Evolutionary conservation across 257 asterid species (phyloP), one percentile per base, ranked within the genome.

Genomic region (Solanum chmielewskii): DNA sequence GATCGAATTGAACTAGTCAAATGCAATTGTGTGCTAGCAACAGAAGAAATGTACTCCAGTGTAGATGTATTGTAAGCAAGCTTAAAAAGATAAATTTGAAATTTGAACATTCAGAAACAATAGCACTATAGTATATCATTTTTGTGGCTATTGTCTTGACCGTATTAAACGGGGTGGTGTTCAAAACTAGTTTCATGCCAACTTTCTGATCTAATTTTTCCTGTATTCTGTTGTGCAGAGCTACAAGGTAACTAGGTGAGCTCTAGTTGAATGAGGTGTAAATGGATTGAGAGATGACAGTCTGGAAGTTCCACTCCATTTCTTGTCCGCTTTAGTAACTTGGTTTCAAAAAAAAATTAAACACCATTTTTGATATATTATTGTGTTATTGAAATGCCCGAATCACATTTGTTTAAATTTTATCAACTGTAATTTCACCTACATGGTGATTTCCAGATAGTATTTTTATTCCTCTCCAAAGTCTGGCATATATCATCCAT

Each of bases 171-270:
- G 12, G 37, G 37, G 1, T 23, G 23, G 27, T 27, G 49, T 82
- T 59, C 14, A 15, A 37, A 23, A 70, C 35, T 66, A 16, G 25
- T 45, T 29, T 5, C 20, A 39, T 85, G 20, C 33, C 47, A 35
- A 49, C 18, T 66, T 44, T 27, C 35, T 33, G 9, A 11, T 66
- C 16, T 35, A 33, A 5, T 0, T 42, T 37, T 60, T 16, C 47
- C 37, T 71, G 74, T 56, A 41, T 31, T 45, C 66, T 27, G 83
- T 37, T 59, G 80, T 90, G 92, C 92, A 93, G 97, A 89, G 91
- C 89, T 94, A 33, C 93, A 93, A 90, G 90, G 95, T 91, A 31
- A 91, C 94, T 1, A 91, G 91, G 76, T 94, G 89, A 93, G 60
- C 41, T 49, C 11, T 29, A 47, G 68, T 10, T 80, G 85, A 80